phyloP scores from a whole-genome alignment of 2,329 filamentous ascomycete genomes.

The Phaeomoniella chlamydospora region DNA sequence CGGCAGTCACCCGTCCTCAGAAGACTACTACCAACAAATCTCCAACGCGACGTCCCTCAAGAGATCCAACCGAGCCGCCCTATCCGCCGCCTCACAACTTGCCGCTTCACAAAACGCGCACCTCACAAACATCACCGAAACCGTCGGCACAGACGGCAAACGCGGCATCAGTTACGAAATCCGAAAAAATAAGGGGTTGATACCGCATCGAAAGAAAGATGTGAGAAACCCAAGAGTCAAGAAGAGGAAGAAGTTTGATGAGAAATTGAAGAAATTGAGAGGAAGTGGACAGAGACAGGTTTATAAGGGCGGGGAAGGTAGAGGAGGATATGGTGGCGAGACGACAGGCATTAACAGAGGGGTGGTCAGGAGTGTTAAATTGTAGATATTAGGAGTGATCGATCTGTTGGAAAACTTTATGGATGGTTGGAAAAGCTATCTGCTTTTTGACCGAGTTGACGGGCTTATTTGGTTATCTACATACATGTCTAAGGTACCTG shows the following conservation, averaged over 20 bases:
- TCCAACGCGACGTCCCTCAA: constrained; percentile 37
- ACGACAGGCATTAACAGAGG: constrained; percentile 89
- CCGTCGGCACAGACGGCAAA: constrained; percentile 70
- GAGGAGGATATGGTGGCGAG: constrained; percentile 80
- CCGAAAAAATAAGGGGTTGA: constrained; percentile 92
- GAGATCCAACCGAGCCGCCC: constrained; percentile 44
- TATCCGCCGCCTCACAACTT: constrained; percentile 39
- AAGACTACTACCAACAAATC: constrained; percentile 24
- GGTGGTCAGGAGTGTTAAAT: constrained; percentile 82
- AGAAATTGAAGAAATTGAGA: constrained; percentile 92
- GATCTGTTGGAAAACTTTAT: too few species aligned
- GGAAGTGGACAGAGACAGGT: constrained; percentile 58
- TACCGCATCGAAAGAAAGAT: constrained; percentile 83
- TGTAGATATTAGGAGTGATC: too few species aligned
- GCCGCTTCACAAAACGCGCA: constrained; percentile 46
- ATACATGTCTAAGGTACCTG: too few species aligned
- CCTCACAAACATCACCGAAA: constrained; percentile 50
- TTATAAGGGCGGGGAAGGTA: constrained; percentile 74
- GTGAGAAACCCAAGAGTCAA: constrained; percentile 90
- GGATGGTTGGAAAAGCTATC: too few species aligned
- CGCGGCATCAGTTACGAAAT: constrained; percentile 87
- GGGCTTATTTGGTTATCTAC: too few species aligned
- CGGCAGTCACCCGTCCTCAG: constrained; percentile 19
- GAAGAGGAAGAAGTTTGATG: constrained; percentile 92
- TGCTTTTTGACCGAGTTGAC: too few species aligned